A percentile compares a stretch with the other conserved stretches of the same genome.
phyloP scores from a whole-genome alignment of 371 early-diverging fungal genomes.

The Mucor circinelloides region DNA sequence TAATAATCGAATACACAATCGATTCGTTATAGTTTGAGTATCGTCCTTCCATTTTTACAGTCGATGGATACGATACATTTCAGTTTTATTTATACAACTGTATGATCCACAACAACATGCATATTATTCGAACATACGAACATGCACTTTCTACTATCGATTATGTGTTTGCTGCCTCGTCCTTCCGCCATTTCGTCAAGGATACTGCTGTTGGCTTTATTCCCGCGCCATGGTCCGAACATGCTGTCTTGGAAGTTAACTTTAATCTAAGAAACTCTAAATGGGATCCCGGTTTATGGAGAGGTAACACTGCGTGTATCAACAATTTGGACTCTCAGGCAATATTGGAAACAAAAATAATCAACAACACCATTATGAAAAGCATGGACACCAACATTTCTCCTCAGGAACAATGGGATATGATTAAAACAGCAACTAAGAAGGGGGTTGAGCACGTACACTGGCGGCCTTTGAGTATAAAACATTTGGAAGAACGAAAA shows the following conservation, averaged over 20 bases:
- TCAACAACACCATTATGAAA: neutral
- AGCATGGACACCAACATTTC: neutral
- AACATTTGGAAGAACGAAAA: no score
- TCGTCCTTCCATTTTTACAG: no score
- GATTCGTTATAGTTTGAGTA: no score
- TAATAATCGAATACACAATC: no score
- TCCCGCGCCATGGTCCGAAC: neutral
- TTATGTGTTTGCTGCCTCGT: neutral
- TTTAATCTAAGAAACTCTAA: no score
- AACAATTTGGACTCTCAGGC: neutral
- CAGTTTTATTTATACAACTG: no score
- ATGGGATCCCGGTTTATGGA: neutral
- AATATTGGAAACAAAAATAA: neutral
- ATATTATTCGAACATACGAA: neutral
- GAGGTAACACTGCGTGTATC: neutral
- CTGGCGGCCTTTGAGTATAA: no score
- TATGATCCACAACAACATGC: neutral
- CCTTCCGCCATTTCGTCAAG: neutral
- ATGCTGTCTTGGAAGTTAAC: conserved; percentile 1
- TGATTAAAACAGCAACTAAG: neutral
- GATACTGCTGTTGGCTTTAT: neutral
- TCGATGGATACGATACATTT: no score
- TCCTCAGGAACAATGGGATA: neutral
- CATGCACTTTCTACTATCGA: neutral
- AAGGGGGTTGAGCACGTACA: neutral